Base-by-base conservation (phyloP, 345 rosid genomes). In the Diplotaxis tenuifolia region DNA sequence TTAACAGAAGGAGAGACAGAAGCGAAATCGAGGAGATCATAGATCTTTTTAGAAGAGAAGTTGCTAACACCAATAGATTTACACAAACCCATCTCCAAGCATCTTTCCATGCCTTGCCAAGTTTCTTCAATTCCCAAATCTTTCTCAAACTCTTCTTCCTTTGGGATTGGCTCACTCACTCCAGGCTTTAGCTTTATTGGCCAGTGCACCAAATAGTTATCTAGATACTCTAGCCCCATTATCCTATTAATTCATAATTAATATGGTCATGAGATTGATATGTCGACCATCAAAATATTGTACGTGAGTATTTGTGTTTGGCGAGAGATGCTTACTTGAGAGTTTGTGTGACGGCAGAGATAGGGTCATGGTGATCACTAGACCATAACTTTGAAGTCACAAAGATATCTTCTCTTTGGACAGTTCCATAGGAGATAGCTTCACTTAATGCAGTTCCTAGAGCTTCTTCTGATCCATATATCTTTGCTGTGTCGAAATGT, bases 121-220 rank as follows among this genome's bases (percentile, higher is more conserved):
- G 92, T 91, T 63, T 76, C 77, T 59, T 91, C 88, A 25, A 86
- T 72, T 18, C 90, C 94, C 22, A 91, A 75, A 66, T 73, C 19
- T 64, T 60, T 72, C 74, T 84, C 89, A 76, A 86, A 89, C 45
- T 93, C 96, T 29, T 86, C 89, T 75, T 89, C 96, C 8, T 79
- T 68, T 0, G 94, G 96, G 27, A 89, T 77, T 5, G 94, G 70
- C 18, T 73, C 47, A 23, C 11, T 42, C 6, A 75, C 84, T 86
- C 89, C 80, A 15, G 94, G 94, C 82, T 88, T 91, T 73, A 89
- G 77, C 80, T 86, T 93, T 72, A 93, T 79, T 4, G 98, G 98
- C 97, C 97, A 93, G 70, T 93, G 98, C 78, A 93, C 96, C 82
- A 93, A 73, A 61, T 93, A 93, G 91, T 86, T 81, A 79, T 93